Evolutionary conservation across 202 grass and related monocot species (phyloP).

Genomic region (Musa balbisiana): DNA sequence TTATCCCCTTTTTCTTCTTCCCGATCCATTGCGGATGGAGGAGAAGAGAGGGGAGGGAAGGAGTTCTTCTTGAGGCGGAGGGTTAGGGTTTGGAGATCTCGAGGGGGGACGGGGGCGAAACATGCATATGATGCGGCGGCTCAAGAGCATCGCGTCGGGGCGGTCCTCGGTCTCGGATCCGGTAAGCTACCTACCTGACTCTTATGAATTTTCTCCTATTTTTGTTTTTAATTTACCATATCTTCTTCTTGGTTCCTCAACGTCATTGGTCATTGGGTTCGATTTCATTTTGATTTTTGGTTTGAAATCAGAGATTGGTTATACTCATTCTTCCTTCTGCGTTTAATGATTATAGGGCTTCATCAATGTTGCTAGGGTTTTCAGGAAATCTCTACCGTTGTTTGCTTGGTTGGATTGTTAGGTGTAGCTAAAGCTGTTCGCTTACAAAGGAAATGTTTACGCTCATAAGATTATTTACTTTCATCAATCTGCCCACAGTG

Average conservation of each 20-base stretch:
- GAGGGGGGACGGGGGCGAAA: not conserved
- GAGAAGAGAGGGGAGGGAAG: not conserved
- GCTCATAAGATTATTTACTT: too few relatives aligned
- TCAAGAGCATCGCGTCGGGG: constrained; percentile 13
- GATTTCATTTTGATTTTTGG: not conserved
- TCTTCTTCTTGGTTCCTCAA: not conserved
- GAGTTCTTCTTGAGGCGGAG: too few relatives aligned
- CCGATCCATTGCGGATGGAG: not conserved
- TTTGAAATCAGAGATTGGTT: not conserved
- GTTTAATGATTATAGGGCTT: too few relatives aligned
- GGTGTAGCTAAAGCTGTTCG: too few relatives aligned
- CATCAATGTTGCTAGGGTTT: too few relatives aligned
- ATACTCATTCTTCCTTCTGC: too few relatives aligned
- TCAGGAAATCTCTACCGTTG: too few relatives aligned
- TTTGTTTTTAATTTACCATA: not conserved
- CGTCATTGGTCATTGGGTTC: not conserved
- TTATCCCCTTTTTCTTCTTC: not conserved
- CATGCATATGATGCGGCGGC: constrained; percentile 14
- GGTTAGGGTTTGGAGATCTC: too few relatives aligned
- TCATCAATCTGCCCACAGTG: too few relatives aligned
- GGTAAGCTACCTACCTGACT: not conserved
- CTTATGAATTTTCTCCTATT: not conserved
- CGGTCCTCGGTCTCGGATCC: constrained; percentile 9
- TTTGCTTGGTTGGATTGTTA: too few relatives aligned
- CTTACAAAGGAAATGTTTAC: too few relatives aligned